These are phyloP conservation scores for Tricholoma flavovirens DNA, from an alignment of 768 basidiomycete species.

Conservation along the genomic window DNA sequence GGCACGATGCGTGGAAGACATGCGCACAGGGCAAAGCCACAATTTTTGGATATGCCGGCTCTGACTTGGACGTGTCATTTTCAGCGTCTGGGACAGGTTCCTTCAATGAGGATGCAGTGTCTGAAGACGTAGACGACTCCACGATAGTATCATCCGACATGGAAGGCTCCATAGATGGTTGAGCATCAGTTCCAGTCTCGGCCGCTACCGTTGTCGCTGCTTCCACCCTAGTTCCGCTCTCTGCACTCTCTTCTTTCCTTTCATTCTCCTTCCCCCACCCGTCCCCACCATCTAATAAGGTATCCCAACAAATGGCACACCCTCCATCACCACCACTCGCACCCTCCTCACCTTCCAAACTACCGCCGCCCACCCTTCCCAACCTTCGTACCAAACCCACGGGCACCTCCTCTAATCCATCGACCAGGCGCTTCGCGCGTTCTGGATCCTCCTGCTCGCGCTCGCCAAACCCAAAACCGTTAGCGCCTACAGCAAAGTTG, in stretches of 20 bases:
- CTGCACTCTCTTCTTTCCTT: conserved; percentile 12
- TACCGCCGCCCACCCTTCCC: conserved; percentile 42
- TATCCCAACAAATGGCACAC: conserved; percentile 79
- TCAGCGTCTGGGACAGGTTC: conserved; percentile 1
- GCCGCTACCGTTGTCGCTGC: conserved; percentile 2
- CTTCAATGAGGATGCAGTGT: background rate
- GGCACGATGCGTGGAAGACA: conserved; percentile 74
- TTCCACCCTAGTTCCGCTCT: conserved; percentile 5
- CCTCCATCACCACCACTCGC: conserved; percentile 35
- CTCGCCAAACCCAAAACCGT: conserved; percentile 23
- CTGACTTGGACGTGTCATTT: conserved; percentile 11
- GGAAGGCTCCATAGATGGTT: conserved; percentile 7
- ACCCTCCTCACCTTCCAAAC: conserved; percentile 22
- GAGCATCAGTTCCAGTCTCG: conserved; percentile 1
- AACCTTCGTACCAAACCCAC: conserved; percentile 60
- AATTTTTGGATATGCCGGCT: conserved; percentile 34
- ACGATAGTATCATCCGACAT: background rate
- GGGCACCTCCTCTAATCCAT: conserved; percentile 62
- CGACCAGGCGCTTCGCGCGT: conserved; percentile 56
- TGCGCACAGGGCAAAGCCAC: conserved; percentile 76
- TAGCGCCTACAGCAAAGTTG: conserved; percentile 15
- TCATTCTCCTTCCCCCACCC: conserved; percentile 11
- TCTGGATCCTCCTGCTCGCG: conserved; percentile 55
- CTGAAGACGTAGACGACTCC: background rate
- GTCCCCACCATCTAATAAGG: conserved; percentile 39